phyloP scores from a whole-genome alignment of 768 basidiomycete species.

The Termitomyces sp. region DNA sequence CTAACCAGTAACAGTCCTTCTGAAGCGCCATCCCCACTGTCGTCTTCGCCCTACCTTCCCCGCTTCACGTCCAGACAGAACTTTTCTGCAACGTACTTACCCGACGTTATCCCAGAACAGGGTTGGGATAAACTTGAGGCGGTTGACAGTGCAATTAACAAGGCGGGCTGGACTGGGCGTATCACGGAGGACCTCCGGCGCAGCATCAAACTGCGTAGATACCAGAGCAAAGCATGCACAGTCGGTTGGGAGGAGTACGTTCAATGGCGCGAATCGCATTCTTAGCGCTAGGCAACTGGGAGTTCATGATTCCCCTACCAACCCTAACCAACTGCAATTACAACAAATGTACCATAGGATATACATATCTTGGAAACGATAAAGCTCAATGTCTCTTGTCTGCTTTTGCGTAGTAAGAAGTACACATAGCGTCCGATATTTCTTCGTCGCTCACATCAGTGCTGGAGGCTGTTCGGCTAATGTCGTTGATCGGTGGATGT shows the following conservation, averaged over 20 bases:
- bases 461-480: neutral
- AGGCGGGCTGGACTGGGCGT: conserved; percentile 83
- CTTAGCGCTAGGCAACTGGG: neutral
- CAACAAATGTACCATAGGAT: conserved; percentile 8
- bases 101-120: conserved; percentile 88
- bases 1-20: conserved; percentile 43
- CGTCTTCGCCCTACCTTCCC: conserved; percentile 58
- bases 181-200: conserved; percentile 81
- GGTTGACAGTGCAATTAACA: conserved; percentile 85
- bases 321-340: neutral
- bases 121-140: conserved; percentile 93
- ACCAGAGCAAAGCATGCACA: conserved; percentile 68
- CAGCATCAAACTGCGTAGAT: conserved; percentile 71
- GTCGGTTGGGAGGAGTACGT: conserved; percentile 76
- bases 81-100: conserved; percentile 87
- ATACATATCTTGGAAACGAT: neutral
- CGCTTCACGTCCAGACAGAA: conserved; percentile 48
- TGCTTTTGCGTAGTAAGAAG: neutral
- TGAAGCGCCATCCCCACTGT: conserved; percentile 63
- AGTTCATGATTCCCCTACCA: neutral
- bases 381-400: too few species aligned
- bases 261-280: conserved; percentile 52
- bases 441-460: neutral
- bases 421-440: neutral
- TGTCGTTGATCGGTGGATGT: neutral